Percentiles rank a stretch among this genome's conserved stretches.
Evolutionary conservation across 345 rosid genomes (phyloP).

Genomic region (Sonneratia caseolaris): DNA sequence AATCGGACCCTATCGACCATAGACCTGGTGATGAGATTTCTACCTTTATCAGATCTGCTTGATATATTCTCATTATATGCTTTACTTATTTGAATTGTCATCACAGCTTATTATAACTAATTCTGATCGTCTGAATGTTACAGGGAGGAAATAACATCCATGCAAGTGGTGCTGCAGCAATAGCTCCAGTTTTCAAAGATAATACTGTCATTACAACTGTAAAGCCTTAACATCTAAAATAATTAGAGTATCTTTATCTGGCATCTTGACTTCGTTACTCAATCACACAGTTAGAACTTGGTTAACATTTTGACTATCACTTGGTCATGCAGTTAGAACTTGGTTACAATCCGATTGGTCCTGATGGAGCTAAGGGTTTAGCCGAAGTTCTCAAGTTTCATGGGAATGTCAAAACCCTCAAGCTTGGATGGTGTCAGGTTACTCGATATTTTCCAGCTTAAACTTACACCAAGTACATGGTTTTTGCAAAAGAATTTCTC

Average conservation of each 20-base stretch:
- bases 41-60: background rate
- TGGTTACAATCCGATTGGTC: slow-evolving; percentile 90
- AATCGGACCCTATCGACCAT: slow-evolving; percentile 61
- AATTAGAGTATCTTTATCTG: background rate
- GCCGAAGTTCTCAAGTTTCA: slow-evolving; percentile 87
- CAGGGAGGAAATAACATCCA: slow-evolving; percentile 96
- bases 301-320: slow-evolving; percentile 22
- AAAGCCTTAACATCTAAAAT: slow-evolving; percentile 14
- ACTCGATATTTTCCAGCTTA: slow-evolving; percentile 1
- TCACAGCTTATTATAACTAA: background rate
- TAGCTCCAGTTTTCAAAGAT: slow-evolving; percentile 74
- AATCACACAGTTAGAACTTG: slow-evolving; percentile 60
- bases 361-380: slow-evolving; percentile 77
- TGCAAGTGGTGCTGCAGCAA: slow-evolving; percentile 58
- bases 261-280: background rate
- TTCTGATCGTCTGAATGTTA: slow-evolving; percentile 1
- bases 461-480: background rate
- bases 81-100: background rate
- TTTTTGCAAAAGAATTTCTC: background rate
- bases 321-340: slow-evolving; percentile 55
- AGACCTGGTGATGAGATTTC: slow-evolving; percentile 53
- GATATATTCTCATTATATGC: background rate
- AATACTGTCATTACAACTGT: slow-evolving; percentile 64
- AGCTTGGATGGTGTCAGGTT: slow-evolving; percentile 99
- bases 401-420: slow-evolving; percentile 69